Evolutionary conservation across 768 basidiomycete species (phyloP), one percentile per base, ranked within the genome.

Genomic region (Amanita polypyramis): DNA sequence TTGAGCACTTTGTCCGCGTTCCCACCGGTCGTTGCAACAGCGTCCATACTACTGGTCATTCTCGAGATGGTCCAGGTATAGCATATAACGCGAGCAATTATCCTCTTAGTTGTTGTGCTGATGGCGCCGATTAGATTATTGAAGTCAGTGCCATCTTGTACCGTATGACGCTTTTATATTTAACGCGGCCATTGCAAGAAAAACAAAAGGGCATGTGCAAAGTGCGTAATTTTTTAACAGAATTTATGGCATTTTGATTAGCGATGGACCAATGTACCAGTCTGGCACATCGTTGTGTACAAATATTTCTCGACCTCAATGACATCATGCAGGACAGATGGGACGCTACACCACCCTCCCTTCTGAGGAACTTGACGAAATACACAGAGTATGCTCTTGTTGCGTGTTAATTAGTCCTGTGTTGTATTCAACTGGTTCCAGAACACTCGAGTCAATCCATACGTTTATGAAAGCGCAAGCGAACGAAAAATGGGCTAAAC

Each of bases 311-410:
- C 20, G 67, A 74, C 41, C 66, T 75, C 27, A 62, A 67, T 14
- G 63, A 66, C 40, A 70, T 72, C 29, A 74, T 76, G 71, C 59
- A 57, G 7, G 72, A 65, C 29, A 59, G 66, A 39, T 71, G 69
- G 67, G 64, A 70, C n/a, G 56, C 60, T 32, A 70, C 72, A 0
- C 70, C 74, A 0, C 58, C 61, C 19, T 55, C 62, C 4, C 55
- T 75, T 14, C 45, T 70, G 7, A 65, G 60, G 43, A 73, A 70
- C 43, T 41, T 75, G 23, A 55, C 58, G 21, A 65, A 62, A 45
- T 73, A 74, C 33, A 67, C 73, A 43, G 47, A 55, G 73, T 74
- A 43, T 14, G 64, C 49, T 12, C 33, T 17, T 38, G 14, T 33
- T 2, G 27, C n/a, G 10, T 4, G 27, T 17, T 17, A 42, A 17